Evolutionary conservation across 345 rosid genomes (phyloP), one percentile per base, ranked within the genome.

Genomic region (Rhodomyrtus tomentosa): DNA sequence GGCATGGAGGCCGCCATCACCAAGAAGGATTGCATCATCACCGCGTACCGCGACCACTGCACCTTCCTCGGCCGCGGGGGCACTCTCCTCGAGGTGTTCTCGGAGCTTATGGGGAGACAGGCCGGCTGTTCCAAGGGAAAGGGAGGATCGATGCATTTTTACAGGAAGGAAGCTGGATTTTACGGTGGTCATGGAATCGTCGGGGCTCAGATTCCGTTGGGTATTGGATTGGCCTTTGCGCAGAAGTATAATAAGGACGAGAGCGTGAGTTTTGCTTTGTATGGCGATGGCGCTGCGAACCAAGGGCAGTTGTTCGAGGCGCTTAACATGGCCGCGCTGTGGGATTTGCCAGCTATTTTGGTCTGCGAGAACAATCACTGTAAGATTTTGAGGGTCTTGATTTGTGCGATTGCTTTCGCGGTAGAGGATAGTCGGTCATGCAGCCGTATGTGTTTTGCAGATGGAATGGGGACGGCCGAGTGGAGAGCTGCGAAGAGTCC

Each of bases 381-480:
- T 95, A 87, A 91, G 91, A 15, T 38, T 82, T 40, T 40, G 59
- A 32, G 55, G 82, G 68, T 45, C 59, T 15, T 22, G 72, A 79
- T 50, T 81, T 50, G 84, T 81, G 68, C 36, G 12, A 56, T 24
- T 36, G 80, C 49, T 50, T 50, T 68, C 25, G 58, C 15, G 50
- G 2, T 40, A 50, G 40, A 22, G 55, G 50, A 62, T 50, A 6
- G 22, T 29, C 20, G 24, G 56, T 56, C 36, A 81, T 50, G 73
- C 40, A 59, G 59, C 58, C 38, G 21, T 9, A 50, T 40, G 58
- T 68, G 84, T 50, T 83, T 55, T 82, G 85, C 82, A 95, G 99
- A 97, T 93, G 99, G 99, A 84, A 95, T 95, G 99, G 99, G 98
- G 45, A 97, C 99, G 22, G 99, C 99, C 8, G 99, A 95, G 81